Base-by-base conservation (phyloP, 1,284 basidiomycete genomes). In the Trichosporon faecale region DNA sequence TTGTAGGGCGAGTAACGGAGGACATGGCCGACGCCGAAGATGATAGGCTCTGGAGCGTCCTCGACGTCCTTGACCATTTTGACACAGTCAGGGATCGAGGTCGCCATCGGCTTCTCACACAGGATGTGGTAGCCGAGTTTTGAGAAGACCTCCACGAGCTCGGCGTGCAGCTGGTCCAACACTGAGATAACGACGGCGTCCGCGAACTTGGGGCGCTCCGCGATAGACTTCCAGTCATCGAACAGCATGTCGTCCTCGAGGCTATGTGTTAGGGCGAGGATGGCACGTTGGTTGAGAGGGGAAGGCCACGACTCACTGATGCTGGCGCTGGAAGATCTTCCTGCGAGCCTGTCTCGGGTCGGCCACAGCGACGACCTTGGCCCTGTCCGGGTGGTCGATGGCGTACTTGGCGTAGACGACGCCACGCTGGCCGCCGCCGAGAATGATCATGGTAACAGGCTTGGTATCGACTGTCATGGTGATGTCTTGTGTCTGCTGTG, bases 21-120 rank as follows among this genome's bases (percentile, higher is more conserved):
- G 0, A 94, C 92, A 77, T 95, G 92, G 0, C 93, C 91, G 86
- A 93, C 89, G 23, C 91, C 93, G 84, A 94, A 94, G 72, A 94
- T 89, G 65, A 88, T 65, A 5, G 55, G 65, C 21, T 66, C 85
- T 3, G 57, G 35, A 2, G 88, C 87, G 37, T 88, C 86, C 79
- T 88, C 88, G 27, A 94, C 86, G 0, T 89, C 90, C 60, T 85
- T 85, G 71, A 91, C 89, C 85, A 94, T 94, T 78, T 84, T 85
- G 66, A 94, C 81, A 72, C 92, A 91, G 72, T 92, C 91, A 65
- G 86, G 85, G 46, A 91, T 77, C 67, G 80, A 87, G 1, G 91
- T 93, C 0, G 92, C 91, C 91, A 95, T 92, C 0, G 92, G 93
- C 80, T 94, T 95, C 86, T 95, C 92, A 79, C 92, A 93, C 31